Conservation (phyloP, 805 yeast species). For the Candida sonorensis region DNA sequence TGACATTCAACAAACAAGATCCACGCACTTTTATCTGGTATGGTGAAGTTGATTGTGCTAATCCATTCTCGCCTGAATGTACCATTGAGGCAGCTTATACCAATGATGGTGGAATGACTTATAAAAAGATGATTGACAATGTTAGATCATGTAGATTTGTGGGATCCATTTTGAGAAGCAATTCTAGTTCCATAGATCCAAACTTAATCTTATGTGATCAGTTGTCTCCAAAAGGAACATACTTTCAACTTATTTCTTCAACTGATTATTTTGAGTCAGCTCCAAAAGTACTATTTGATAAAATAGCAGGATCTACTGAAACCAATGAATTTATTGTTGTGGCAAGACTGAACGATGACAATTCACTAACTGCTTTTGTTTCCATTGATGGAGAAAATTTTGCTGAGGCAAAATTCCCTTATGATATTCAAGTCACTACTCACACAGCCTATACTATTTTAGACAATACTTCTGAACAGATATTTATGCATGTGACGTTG, state of each 20-base stretch:
- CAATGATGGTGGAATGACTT: conserved; percentile 58
- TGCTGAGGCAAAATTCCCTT: conserved; percentile 79
- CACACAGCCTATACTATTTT: conserved; percentile 75
- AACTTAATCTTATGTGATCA: conserved; percentile 63
- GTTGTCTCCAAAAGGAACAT: conserved; percentile 22
- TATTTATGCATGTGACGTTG: conserved; percentile 81
- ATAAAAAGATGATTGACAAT: conserved; percentile 45
- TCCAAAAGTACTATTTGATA: conserved; percentile 38
- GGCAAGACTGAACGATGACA: conserved; percentile 49
- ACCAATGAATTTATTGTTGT: conserved; percentile 68
- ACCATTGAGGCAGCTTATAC: conserved; percentile 54
- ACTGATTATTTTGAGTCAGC: conserved; percentile 42
- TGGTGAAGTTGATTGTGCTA: conserved; percentile 55
- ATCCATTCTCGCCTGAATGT: conserved; percentile 40
- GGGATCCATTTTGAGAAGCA: conserved; percentile 40
- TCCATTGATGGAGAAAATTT: conserved; percentile 72
- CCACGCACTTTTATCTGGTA: conserved; percentile 59
- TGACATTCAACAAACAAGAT: conserved; percentile 58
- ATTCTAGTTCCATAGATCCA: conserved; percentile 26
- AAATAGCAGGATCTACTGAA: conserved; percentile 67
- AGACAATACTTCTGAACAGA: conserved; percentile 62
- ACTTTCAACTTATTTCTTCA: conserved; percentile 34
- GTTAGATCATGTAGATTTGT: conserved; percentile 62
- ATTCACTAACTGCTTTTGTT: conserved; percentile 58
- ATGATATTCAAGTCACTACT: conserved; percentile 46